Conservation (phyloP, 768 basidiomycete species). For the Mrakia hoshinonis region DNA sequence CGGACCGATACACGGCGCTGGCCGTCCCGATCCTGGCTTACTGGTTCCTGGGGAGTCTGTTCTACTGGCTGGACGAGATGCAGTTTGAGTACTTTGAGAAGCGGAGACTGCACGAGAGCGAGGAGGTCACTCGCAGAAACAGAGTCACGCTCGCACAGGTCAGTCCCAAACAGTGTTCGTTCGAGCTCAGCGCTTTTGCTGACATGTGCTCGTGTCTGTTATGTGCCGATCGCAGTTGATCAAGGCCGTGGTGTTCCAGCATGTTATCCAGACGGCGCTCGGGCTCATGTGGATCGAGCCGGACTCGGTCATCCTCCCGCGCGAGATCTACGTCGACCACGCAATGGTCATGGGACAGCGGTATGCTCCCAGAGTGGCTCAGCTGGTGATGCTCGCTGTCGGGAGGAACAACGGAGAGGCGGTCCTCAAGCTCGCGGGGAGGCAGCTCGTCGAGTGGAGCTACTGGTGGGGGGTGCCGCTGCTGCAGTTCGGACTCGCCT, state of each 20-base stretch:
- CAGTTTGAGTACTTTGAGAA: slow-evolving; percentile 63
- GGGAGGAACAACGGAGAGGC: slow-evolving; percentile 44
- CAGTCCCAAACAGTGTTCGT: neutral
- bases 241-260: slow-evolving; percentile 74
- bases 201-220: neutral
- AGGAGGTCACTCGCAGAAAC: slow-evolving; percentile 67
- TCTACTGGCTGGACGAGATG: slow-evolving; percentile 66
- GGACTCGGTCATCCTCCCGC: slow-evolving; percentile 34
- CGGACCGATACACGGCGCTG: slow-evolving; percentile 65
- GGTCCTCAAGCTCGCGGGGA: slow-evolving; percentile 42
- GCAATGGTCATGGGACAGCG: slow-evolving; percentile 42
- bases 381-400: slow-evolving; percentile 42
- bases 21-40: slow-evolving; percentile 69
- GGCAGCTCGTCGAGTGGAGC: slow-evolving; percentile 50
- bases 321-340: slow-evolving; percentile 42
- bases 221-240: slow-evolving; percentile 51
- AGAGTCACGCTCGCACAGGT: slow-evolving; percentile 51
- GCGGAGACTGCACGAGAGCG: slow-evolving; percentile 78
- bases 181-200: neutral
- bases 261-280: slow-evolving; percentile 68
- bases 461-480: slow-evolving; percentile 93
- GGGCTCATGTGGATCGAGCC: slow-evolving; percentile 62
- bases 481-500: slow-evolving; percentile 62
- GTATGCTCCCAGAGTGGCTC: slow-evolving; percentile 42
- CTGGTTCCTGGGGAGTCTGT: slow-evolving; percentile 71